These are phyloP conservation scores for Aspergillus melleus DNA, from an alignment of 2,329 filamentous ascomycete species.

Conservation along the genomic window DNA sequence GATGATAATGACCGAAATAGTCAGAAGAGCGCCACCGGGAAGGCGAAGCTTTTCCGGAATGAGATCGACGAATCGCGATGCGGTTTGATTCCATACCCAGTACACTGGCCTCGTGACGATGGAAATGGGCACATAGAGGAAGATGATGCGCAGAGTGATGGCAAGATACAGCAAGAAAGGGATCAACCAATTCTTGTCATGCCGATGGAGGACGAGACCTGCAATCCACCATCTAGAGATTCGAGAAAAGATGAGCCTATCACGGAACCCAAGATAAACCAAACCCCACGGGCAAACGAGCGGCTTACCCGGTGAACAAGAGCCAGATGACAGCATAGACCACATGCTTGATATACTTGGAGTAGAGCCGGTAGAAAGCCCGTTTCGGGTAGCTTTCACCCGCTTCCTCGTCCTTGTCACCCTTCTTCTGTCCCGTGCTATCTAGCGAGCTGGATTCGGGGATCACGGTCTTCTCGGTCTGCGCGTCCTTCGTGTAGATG, in stretches of 20 bases:
- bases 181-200: conserved; percentile 77
- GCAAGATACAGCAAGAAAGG: conserved; percentile 80
- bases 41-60: conserved; percentile 68
- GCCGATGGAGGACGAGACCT: conserved; percentile 68
- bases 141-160: conserved; percentile 71
- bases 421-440: conserved; percentile 32
- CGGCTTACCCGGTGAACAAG: conserved; percentile 55
- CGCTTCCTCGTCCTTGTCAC: conserved; percentile 42
- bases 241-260: conserved; percentile 13
- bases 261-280: background rate
- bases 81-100: conserved; percentile 67
- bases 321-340: conserved; percentile 51
- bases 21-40: conserved; percentile 61
- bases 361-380: conserved; percentile 26
- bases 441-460: conserved; percentile 38
- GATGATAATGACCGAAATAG: conserved; percentile 72
- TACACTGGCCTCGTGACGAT: conserved; percentile 67
- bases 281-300: conserved; percentile 6
- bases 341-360: conserved; percentile 30
- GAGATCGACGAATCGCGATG: conserved; percentile 56
- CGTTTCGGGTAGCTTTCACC: conserved; percentile 33
- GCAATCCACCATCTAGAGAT: conserved; percentile 70
- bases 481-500: conserved; percentile 3
- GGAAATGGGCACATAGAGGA: conserved; percentile 69
- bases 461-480: conserved; percentile 4